phyloP scores from a whole-genome alignment of 176 grass and related monocot species.

The Oryza glaberrima region DNA sequence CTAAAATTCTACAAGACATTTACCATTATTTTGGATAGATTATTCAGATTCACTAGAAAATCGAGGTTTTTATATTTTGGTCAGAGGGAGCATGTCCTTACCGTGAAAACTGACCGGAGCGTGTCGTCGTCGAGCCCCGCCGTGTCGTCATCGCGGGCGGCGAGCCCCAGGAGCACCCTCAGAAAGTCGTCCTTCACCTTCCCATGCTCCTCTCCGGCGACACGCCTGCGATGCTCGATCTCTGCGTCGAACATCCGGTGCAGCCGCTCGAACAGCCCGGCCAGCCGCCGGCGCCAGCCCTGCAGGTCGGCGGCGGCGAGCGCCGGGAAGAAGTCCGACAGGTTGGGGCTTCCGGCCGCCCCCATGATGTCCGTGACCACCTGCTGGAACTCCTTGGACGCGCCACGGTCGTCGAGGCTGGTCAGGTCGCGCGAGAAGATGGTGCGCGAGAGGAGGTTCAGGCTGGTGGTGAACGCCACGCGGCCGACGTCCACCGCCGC shows the following conservation, averaged over 20 bases:
- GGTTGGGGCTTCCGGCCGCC: slow-evolving; percentile 20
- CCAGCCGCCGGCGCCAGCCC: slow-evolving; percentile 27
- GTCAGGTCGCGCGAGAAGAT: slow-evolving; percentile 56
- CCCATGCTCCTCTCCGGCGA: not conserved
- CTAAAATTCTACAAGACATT: no score
- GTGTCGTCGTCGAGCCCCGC: slow-evolving; percentile 26
- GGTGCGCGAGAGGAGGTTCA: slow-evolving; percentile 53
- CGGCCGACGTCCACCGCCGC: slow-evolving; percentile 37
- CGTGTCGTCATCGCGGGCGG: not conserved
- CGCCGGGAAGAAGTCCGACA: slow-evolving; percentile 67
- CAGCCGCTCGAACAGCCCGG: not conserved
- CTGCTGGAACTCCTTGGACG: slow-evolving; percentile 42
- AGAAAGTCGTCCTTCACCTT: slow-evolving; percentile 48
- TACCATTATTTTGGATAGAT: no score
- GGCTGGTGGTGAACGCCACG: slow-evolving; percentile 43
- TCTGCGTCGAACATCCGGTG: slow-evolving; percentile 46
- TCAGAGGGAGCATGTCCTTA: not conserved
- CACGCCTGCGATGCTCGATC: slow-evolving; percentile 33
- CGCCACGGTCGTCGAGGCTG: slow-evolving; percentile 3
- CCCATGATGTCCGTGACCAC: slow-evolving; percentile 42
- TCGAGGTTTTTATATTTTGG: no score
- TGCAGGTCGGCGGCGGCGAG: slow-evolving; percentile 53
- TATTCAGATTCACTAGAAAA: no score
- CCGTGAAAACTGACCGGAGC: slow-evolving; percentile 34
- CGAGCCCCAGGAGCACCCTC: slow-evolving; percentile 42